Conservation (phyloP, 768 basidiomycete genomes). For the Russula ochroleuca region DNA sequence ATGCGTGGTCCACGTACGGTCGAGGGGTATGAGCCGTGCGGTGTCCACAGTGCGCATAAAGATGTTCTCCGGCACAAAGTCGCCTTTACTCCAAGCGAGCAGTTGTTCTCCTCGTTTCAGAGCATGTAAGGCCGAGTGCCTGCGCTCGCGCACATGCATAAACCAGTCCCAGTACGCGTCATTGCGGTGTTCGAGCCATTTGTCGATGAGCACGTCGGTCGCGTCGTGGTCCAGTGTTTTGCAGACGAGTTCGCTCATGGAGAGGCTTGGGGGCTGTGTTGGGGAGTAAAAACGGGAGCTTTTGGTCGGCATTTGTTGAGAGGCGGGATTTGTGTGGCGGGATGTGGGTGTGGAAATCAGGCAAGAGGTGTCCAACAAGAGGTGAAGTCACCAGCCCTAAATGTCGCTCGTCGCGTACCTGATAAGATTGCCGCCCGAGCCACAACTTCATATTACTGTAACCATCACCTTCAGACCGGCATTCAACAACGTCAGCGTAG, state of each 20-base stretch:
- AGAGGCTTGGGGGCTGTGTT: conserved; percentile 58
- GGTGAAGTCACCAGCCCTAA: background rate
- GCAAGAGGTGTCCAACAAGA: background rate
- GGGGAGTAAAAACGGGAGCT: conserved; percentile 49
- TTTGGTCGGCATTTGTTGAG: conserved; percentile 24
- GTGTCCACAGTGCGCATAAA: conserved; percentile 79
- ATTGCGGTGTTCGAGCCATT: conserved; percentile 76
- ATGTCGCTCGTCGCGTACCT: background rate
- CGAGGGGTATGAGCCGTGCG: conserved; percentile 70
- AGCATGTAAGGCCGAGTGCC: conserved; percentile 49
- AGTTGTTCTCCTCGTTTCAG: conserved; percentile 40
- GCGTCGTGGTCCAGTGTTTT: conserved; percentile 73
- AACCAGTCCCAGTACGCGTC: conserved; percentile 80
- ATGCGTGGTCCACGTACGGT: conserved; percentile 78
- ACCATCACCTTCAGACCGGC: too few species aligned
- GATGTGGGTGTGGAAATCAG: background rate
- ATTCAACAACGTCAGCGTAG: too few species aligned
- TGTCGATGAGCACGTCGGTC: conserved; percentile 76
- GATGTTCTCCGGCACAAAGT: conserved; percentile 73
- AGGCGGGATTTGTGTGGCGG: background rate
- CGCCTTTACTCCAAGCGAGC: conserved; percentile 58
- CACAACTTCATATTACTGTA: background rate
- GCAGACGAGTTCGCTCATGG: conserved; percentile 75
- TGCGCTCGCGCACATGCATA: conserved; percentile 60
- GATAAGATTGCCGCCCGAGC: conserved; percentile 1